phyloP scores from a whole-genome alignment of 2,329 filamentous ascomycete species.

The Aspergillus fischeri region DNA sequence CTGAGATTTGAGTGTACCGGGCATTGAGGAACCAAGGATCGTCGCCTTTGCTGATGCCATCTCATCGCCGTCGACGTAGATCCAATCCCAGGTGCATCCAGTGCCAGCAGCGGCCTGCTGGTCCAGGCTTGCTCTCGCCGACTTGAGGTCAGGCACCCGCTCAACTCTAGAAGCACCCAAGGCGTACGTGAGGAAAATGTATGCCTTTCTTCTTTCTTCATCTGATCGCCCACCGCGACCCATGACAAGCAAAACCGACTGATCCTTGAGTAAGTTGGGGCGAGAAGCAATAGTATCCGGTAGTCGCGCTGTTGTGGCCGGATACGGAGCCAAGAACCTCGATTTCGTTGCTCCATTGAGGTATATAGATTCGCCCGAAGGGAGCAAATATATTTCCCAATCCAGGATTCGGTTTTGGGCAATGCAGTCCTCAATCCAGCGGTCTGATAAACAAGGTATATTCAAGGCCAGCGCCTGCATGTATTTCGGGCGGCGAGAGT shows the following conservation, averaged over 20 bases:
- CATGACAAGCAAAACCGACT: constrained; percentile 69
- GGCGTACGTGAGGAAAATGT: constrained; percentile 74
- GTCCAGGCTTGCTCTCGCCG: constrained; percentile 59
- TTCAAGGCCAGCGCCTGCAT: constrained; percentile 91
- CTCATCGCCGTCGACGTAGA: constrained; percentile 69
- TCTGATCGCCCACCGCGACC: constrained; percentile 56
- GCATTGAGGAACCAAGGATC: constrained; percentile 15
- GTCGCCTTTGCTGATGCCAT: constrained; percentile 53
- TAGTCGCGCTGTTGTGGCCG: constrained; percentile 55
- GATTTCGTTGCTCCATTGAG: constrained; percentile 75
- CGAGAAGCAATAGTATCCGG: constrained; percentile 55
- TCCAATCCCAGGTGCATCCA: constrained; percentile 60
- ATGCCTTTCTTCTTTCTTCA: constrained; percentile 64
- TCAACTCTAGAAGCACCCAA: constrained; percentile 67
- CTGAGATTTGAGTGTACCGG: constrained; percentile 24
- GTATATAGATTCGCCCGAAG: constrained; percentile 73
- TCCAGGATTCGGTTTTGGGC: constrained; percentile 58
- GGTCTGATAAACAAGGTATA: constrained; percentile 75
- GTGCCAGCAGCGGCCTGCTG: constrained; percentile 45
- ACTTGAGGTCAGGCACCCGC: constrained; percentile 60
- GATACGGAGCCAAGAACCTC: constrained; percentile 61
- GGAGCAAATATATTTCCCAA: constrained; percentile 79
- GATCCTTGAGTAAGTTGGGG: constrained; percentile 59
- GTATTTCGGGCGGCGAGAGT: constrained; percentile 85
- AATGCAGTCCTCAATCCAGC: constrained; percentile 75